These are phyloP conservation scores for Pythium insidiosum DNA, from an alignment of 352 stramenopile genomes.

Conservation along the genomic window DNA sequence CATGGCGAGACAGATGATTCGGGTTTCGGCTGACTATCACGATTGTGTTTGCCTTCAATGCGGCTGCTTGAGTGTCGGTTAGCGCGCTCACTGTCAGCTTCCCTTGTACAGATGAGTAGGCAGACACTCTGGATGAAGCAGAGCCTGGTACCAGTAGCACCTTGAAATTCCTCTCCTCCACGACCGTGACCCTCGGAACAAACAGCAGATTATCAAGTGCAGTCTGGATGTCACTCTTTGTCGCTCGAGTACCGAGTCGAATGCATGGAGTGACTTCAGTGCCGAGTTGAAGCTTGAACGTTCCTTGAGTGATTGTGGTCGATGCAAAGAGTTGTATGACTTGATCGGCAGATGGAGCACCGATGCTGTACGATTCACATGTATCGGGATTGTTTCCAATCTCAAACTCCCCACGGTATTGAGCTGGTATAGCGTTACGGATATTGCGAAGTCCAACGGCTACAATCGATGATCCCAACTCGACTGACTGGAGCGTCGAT, in stretches of 20 bases:
- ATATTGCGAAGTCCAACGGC: constrained; percentile 18
- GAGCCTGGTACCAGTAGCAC: constrained; percentile 40
- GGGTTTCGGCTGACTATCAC: constrained; percentile 70
- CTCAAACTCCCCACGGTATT: constrained; percentile 41
- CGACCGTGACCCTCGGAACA: constrained; percentile 27
- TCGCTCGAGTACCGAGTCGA: constrained; percentile 18
- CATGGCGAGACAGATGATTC: constrained; percentile 55
- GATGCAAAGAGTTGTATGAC: constrained; percentile 60
- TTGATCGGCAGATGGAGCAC: constrained; percentile 47
- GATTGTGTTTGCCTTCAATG: constrained; percentile 23
- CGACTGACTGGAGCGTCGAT: constrained; percentile 39
- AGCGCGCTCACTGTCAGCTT: constrained; percentile 33
- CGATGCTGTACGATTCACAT: constrained; percentile 65
- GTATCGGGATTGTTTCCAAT: constrained; percentile 36
- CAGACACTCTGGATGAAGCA: constrained; percentile 27
- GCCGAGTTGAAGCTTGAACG: constrained; percentile 48
- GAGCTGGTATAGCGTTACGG: constrained; percentile 16
- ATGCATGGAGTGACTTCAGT: constrained; percentile 45
- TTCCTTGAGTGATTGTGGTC: constrained; percentile 48
- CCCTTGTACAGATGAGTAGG: constrained; percentile 16
- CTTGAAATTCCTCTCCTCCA: constrained; percentile 54
- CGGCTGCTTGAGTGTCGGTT: constrained; percentile 18
- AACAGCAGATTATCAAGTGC: constrained; percentile 30
- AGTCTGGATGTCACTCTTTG: constrained; percentile 25
- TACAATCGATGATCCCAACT: constrained; percentile 16